Percentiles rank a stretch among this genome's conserved stretches.
Evolutionary conservation across 1,284 basidiomycete genomes (phyloP).

Genomic region (Irpex sp.): DNA sequence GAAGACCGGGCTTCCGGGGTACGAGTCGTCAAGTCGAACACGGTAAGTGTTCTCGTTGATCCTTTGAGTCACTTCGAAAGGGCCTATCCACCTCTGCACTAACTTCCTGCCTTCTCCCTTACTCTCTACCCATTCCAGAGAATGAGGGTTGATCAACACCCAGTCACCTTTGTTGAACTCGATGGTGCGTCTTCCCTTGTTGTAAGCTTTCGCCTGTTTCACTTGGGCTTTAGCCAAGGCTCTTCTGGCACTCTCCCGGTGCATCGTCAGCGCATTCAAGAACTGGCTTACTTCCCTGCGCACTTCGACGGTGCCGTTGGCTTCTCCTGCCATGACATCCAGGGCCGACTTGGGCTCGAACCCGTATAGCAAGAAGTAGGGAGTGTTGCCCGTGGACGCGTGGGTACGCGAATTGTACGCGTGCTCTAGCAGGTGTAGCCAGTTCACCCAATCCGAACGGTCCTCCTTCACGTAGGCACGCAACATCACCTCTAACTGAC

Average conservation of each 20-base stretch:
- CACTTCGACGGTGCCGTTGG: too few species aligned
- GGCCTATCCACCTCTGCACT: constrained; percentile 14
- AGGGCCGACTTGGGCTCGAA: not conserved
- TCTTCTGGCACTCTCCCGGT: constrained; percentile 11
- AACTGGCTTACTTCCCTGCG: too few species aligned
- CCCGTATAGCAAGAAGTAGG: not conserved
- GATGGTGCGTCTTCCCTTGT: constrained; percentile 3
- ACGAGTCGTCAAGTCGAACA: constrained; percentile 21
- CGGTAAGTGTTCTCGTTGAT: constrained; percentile 24
- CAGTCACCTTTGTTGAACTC: constrained; percentile 20
- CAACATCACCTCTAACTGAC: constrained; percentile 10
- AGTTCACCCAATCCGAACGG: not conserved
- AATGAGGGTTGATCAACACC: constrained; percentile 28
- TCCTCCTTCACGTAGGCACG: not conserved
- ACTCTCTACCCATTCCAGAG: constrained; percentile 20
- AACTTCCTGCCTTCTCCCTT: constrained; percentile 28
- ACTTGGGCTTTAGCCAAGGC: constrained; percentile 14
- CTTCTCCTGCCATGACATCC: not conserved
- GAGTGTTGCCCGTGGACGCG: not conserved
- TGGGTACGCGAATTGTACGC: not conserved
- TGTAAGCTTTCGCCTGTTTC: constrained; percentile 7
- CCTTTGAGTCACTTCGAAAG: constrained; percentile 14
- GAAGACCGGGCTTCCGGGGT: constrained; percentile 24
- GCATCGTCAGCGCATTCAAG: too few species aligned
- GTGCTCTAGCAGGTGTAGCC: not conserved